phyloP scores from a whole-genome alignment of 2,329 filamentous ascomycete species.

The Arthrobotrys iridis region DNA sequence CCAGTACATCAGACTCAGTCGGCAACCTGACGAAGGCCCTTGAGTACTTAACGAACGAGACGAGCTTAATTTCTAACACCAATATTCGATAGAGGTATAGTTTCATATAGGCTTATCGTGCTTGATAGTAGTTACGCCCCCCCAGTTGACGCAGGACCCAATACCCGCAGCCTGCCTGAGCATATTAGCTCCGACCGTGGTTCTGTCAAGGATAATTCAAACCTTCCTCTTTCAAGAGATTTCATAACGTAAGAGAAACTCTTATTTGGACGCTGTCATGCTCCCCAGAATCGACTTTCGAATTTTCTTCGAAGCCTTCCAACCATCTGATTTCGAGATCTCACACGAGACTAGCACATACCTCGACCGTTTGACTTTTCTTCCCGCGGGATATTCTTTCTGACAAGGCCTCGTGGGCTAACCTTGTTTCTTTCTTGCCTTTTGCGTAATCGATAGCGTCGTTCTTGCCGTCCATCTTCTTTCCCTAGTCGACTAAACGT shows the following conservation, averaged over 20 bases:
- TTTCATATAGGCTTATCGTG: constrained; percentile 1
- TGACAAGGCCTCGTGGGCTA: constrained; percentile 13
- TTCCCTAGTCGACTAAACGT: constrained; percentile 19
- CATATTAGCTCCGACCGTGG: constrained; percentile 14
- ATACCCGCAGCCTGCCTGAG: constrained; percentile 29
- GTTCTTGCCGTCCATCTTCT: constrained; percentile 26
- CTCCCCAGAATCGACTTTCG: constrained; percentile 33
- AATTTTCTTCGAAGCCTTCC: constrained; percentile 41
- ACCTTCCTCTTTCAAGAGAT: constrained; percentile 49
- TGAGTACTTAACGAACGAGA: constrained; percentile 23
- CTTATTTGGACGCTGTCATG: constrained; percentile 53
- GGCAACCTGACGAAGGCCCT: constrained; percentile 29
- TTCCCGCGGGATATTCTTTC: constrained; percentile 1
- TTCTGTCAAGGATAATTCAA: constrained; percentile 13
- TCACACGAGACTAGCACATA: constrained; percentile 2
- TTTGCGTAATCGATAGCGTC: constrained; percentile 53
- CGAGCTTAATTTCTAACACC: constrained; percentile 40
- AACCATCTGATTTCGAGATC: constrained; percentile 41
- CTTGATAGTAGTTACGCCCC: constrained; percentile 10
- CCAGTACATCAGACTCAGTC: constrained; percentile 3
- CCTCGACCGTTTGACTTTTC: neutral
- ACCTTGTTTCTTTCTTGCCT: constrained; percentile 22
- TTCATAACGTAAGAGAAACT: constrained; percentile 54
- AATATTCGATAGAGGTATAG: neutral
- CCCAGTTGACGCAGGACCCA: constrained; percentile 8